phyloP scores from a whole-genome alignment of 176 grass and related monocot species.

The Bonia amplexicaulis region DNA sequence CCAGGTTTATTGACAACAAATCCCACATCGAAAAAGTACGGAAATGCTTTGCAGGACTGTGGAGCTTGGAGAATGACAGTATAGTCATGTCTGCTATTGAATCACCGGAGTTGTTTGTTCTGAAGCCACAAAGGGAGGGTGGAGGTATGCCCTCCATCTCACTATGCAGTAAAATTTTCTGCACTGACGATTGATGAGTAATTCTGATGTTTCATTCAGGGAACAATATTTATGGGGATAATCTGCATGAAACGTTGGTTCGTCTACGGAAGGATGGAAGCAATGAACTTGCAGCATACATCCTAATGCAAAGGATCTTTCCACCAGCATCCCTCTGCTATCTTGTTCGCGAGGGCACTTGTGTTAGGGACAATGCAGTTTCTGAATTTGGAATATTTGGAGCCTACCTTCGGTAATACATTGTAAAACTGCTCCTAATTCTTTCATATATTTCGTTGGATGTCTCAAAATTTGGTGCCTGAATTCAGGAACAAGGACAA shows the following conservation, averaged over 20 bases:
- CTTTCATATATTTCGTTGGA: background rate
- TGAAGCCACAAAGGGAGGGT: constrained; percentile 72
- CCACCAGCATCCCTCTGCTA: constrained; percentile 38
- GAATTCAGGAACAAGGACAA: constrained; percentile 52
- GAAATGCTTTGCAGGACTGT: constrained; percentile 65
- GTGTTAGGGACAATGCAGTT: constrained; percentile 31
- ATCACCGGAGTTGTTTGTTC: constrained; percentile 57
- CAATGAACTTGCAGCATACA: constrained; percentile 55
- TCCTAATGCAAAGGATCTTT: constrained; percentile 70
- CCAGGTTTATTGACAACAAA: constrained; percentile 47
- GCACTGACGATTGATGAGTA: background rate
- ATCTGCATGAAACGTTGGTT: constrained; percentile 42
- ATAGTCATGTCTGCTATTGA: constrained; percentile 42
- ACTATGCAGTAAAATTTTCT: background rate
- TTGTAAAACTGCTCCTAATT: background rate
- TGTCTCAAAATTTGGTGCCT: background rate
- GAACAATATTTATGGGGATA: constrained; percentile 59
- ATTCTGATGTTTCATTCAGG: constrained; percentile 16
- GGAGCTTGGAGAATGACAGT: constrained; percentile 51
- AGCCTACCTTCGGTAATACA: constrained; percentile 47
- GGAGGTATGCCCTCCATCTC: constrained; percentile 25
- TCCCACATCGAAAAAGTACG: constrained; percentile 34
- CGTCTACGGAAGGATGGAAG: constrained; percentile 24
- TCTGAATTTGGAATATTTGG: constrained; percentile 64
- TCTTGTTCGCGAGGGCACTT: constrained; percentile 53